phyloP scores from a whole-genome alignment of 495 filamentous ascomycete species.

The Penicillium samsonianum region DNA sequence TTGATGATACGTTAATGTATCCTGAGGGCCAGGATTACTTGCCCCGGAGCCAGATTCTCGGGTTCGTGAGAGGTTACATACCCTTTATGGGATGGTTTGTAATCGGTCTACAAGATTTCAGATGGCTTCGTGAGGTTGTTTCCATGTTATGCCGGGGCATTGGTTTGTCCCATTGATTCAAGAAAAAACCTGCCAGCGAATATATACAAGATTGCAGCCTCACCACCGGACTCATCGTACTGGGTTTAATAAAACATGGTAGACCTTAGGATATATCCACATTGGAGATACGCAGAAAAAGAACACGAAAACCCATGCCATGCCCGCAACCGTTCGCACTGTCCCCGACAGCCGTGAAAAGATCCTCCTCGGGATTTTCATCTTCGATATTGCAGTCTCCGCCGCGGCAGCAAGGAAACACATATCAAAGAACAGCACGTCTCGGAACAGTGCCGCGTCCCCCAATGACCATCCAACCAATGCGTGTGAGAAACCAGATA shows the following conservation, averaged over 20 bases:
- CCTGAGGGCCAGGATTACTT: background rate
- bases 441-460: background rate
- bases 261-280: background rate
- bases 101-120: background rate
- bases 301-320: background rate
- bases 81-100: background rate
- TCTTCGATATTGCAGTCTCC: background rate
- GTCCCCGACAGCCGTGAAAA: background rate
- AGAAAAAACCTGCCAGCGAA: background rate
- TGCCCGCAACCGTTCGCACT: background rate
- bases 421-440: background rate
- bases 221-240: background rate
- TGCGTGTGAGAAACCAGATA: conserved; percentile 5
- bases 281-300: background rate
- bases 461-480: conserved; percentile 1
- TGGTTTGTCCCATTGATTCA: background rate
- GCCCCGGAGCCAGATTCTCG: background rate
- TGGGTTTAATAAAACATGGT: background rate
- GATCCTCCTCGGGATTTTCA: background rate
- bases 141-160: background rate
- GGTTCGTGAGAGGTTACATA: conserved; percentile 2
- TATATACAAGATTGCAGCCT: background rate
- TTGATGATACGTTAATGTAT: conserved; percentile 1
- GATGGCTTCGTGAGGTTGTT: background rate
- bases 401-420: background rate